Evolutionary conservation across 768 basidiomycete genomes (phyloP), one percentile per base, ranked within the genome.

Genomic region (Austroboletus festivus): DNA sequence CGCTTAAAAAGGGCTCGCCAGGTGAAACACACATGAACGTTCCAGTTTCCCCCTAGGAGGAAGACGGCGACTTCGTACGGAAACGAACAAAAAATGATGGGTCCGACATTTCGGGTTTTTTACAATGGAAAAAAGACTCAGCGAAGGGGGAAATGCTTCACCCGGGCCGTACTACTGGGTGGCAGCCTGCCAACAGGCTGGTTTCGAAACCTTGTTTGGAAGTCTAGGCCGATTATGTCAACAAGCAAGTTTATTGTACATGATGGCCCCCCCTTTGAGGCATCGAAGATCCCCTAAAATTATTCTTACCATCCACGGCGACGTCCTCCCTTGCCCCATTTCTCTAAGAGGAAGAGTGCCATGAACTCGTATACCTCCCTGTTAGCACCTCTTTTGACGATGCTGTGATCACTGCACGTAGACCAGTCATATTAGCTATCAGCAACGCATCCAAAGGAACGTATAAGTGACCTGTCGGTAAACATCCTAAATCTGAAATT

Each of bases 401-500:
- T 95, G 10, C 72, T 61, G 61, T 96, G 95, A 63, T 94, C 90
- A 57, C 92, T 94, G 63, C 38, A 47, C 33, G 35, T 26, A 47
- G 15, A 24, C 21, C 41, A 21, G 28, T 26, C 18, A 45, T 28
- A 28, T 63, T 47, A 52, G 54, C 26, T 18, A 48, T 42, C 18
- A 37, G 44, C 39, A 26, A 43, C 12, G 19, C 30, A 46, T 13
- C 2, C 19, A 20, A 24, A 43, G n/a, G 13, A 38, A 22, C 21
- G 26, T 44, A 46, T 28, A 38, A 61, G 79, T 60, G 50, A 90
- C 87, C 90, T 92, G 69, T 99, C 96, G 20, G 93, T 93, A 70
- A 97, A 99, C 89, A 97, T 91, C 62, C 94, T 80, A 70, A 97
- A 96, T 60, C 86, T 77, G 60, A 85, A 89, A 51, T 78, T 77